Percentiles rank a stretch among this genome's conserved stretches.
phyloP scores from a whole-genome alignment of 139 green algal genomes.

The Asterochloris erici region DNA sequence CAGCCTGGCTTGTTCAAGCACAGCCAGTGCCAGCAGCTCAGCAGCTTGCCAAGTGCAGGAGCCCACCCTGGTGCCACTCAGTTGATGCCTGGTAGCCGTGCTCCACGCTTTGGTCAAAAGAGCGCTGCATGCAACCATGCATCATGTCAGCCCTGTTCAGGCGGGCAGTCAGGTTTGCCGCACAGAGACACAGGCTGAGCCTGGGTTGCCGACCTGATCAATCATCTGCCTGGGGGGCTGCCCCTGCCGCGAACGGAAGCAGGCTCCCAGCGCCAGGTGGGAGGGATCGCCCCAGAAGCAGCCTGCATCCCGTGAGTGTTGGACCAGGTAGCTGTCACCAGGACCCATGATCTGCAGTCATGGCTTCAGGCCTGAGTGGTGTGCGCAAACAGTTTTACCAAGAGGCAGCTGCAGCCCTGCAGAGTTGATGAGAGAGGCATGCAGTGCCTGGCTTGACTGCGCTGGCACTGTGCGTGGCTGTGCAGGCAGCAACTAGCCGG shows the following conservation, averaged over 20 bases:
- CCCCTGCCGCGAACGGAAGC: constrained; percentile 38
- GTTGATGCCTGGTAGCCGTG: constrained; percentile 72
- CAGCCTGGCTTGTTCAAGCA: background rate
- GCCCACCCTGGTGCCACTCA: constrained; percentile 66
- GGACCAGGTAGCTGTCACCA: constrained; percentile 86
- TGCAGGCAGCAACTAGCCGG: too few relatives aligned
- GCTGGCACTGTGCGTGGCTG: too few relatives aligned
- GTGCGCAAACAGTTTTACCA: too few relatives aligned
- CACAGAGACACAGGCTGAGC: background rate
- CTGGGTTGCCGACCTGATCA: background rate
- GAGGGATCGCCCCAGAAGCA: constrained; percentile 76
- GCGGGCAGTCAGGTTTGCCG: background rate
- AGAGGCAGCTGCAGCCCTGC: too few relatives aligned
- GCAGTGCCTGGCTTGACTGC: too few relatives aligned
- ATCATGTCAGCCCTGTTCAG: too few relatives aligned
- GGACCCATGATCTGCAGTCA: constrained; percentile 88
- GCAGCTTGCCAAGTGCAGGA: constrained; percentile 6
- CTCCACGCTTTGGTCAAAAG: constrained; percentile 54
- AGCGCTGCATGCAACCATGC: constrained; percentile 26
- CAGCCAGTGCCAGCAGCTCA: background rate
- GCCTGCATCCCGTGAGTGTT: constrained; percentile 62
- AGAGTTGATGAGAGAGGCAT: too few relatives aligned
- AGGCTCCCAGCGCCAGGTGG: constrained; percentile 63
- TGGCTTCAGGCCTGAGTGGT: too few relatives aligned
- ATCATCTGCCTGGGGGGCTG: constrained; percentile 3